A percentile compares a stretch with the other conserved stretches of the same genome.
phyloP scores from a whole-genome alignment of 805 yeast genomes.

The Tetrapisispora pingtungensis region DNA sequence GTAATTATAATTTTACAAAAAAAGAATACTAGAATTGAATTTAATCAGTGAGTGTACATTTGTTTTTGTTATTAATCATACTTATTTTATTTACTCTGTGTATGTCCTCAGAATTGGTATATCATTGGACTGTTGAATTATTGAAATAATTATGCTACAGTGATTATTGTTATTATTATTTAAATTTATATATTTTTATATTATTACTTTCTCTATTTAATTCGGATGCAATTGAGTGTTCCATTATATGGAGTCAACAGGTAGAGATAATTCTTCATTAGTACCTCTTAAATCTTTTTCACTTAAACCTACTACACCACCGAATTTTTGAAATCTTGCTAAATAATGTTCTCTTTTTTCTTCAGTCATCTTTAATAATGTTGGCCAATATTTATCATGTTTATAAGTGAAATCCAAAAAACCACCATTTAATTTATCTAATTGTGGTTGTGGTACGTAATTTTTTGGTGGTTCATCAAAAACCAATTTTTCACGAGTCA shows the following conservation, averaged over 20 bases:
- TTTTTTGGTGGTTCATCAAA: conserved; percentile 81
- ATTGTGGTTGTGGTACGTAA: conserved; percentile 71
- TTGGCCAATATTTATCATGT: conserved; percentile 74
- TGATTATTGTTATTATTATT: neutral
- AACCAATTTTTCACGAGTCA: conserved; percentile 86
- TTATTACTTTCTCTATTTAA: neutral
- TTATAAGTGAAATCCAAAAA: conserved; percentile 70
- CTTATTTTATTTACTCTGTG: no score
- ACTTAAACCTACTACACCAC: conserved; percentile 64
- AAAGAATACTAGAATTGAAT: no score
- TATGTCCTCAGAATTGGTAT: no score
- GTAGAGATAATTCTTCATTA: conserved; percentile 22
- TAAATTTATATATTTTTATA: no score
- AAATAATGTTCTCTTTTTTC: conserved; percentile 53
- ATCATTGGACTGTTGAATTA: no score
- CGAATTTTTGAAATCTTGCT: conserved; percentile 60
- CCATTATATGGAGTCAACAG: conserved; percentile 10
- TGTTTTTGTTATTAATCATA: no score
- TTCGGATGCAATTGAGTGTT: neutral
- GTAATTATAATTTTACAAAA: neutral
- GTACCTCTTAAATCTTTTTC: conserved; percentile 66
- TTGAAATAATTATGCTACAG: no score
- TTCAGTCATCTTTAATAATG: conserved; percentile 49
- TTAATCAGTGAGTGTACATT: no score
- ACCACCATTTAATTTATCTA: conserved; percentile 83